Conservation (phyloP, 2,329 filamentous ascomycete genomes). For the Trichophyton verrucosum region DNA sequence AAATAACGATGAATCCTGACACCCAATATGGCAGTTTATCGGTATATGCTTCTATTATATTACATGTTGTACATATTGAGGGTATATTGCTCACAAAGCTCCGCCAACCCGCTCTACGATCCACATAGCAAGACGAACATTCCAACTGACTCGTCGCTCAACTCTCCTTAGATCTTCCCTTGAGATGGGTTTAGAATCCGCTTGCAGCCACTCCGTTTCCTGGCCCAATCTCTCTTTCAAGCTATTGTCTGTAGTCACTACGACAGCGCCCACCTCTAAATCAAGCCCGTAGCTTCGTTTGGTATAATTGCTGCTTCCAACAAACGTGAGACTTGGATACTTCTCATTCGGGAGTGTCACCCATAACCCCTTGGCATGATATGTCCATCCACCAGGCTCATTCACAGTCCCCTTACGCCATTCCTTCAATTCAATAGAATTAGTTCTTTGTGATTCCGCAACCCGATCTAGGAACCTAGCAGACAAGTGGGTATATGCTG, state of each 20-base stretch:
- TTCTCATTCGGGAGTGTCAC: slow-evolving; percentile 50
- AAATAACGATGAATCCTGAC: background rate
- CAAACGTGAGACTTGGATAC: slow-evolving; percentile 63
- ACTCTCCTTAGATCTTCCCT: slow-evolving; percentile 66
- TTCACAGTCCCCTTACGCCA: slow-evolving; percentile 77
- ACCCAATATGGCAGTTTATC: background rate
- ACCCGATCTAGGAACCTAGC: slow-evolving; percentile 63
- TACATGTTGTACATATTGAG: background rate
- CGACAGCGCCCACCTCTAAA: slow-evolving; percentile 74
- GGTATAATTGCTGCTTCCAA: slow-evolving; percentile 93
- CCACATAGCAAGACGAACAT: slow-evolving; percentile 87
- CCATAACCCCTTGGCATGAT: slow-evolving; percentile 96
- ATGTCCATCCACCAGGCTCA: slow-evolving; percentile 80
- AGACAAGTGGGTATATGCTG: slow-evolving; percentile 81
- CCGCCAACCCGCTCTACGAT: slow-evolving; percentile 76
- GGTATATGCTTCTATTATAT: background rate
- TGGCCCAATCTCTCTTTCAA: slow-evolving; percentile 61
- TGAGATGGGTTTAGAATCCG: slow-evolving; percentile 56
- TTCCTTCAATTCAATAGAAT: slow-evolving; percentile 63
- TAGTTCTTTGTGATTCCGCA: slow-evolving; percentile 38
- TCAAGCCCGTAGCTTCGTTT: slow-evolving; percentile 86
- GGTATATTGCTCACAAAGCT: slow-evolving; percentile 48
- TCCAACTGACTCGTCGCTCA: slow-evolving; percentile 72
- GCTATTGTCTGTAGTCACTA: slow-evolving; percentile 64
- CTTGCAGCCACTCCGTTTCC: slow-evolving; percentile 69